Conservation (phyloP, 495 filamentous ascomycete genomes). For the Aspergillus saccharolyticus region DNA sequence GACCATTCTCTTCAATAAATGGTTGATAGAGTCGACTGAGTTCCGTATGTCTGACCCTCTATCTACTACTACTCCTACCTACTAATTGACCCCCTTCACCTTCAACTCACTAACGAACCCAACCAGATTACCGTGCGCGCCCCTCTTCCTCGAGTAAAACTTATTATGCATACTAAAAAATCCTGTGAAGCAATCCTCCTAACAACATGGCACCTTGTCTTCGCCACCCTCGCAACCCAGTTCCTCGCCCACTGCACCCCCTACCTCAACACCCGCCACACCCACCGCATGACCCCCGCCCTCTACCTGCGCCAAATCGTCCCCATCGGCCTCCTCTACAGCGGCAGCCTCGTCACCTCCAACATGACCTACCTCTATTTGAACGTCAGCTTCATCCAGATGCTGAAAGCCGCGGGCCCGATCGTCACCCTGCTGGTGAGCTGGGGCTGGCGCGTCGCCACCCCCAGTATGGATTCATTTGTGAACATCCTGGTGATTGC, state of each 20-base stretch:
- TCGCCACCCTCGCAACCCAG: conserved; percentile 70
- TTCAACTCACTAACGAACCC: neutral
- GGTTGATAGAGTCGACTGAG: conserved; percentile 15
- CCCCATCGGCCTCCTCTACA: conserved; percentile 71
- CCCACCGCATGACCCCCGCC: conserved; percentile 61
- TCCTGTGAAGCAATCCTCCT: conserved; percentile 50
- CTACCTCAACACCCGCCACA: conserved; percentile 63
- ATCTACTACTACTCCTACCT: neutral
- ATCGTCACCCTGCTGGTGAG: conserved; percentile 61
- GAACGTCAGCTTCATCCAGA: conserved; percentile 75
- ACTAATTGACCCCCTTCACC: no score
- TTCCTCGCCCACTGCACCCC: conserved; percentile 62
- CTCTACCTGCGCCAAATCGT: conserved; percentile 67
- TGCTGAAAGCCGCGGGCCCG: conserved; percentile 73
- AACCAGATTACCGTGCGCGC: conserved; percentile 17
- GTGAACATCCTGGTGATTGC: conserved; percentile 71
- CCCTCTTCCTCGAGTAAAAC: no score
- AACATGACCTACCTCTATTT: conserved; percentile 73
- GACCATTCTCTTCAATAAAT: conserved; percentile 24
- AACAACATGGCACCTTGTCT: conserved; percentile 73
- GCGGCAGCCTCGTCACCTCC: conserved; percentile 64
- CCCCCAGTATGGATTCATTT: conserved; percentile 54
- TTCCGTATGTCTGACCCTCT: conserved; percentile 23
- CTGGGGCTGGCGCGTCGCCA: conserved; percentile 60
- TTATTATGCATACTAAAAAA: neutral